Percentiles rank a stretch among this genome's conserved stretches.
These are phyloP conservation scores for Strobilomyces echinocephalus DNA, from an alignment of 768 basidiomycete genomes.

Conservation along the genomic window DNA sequence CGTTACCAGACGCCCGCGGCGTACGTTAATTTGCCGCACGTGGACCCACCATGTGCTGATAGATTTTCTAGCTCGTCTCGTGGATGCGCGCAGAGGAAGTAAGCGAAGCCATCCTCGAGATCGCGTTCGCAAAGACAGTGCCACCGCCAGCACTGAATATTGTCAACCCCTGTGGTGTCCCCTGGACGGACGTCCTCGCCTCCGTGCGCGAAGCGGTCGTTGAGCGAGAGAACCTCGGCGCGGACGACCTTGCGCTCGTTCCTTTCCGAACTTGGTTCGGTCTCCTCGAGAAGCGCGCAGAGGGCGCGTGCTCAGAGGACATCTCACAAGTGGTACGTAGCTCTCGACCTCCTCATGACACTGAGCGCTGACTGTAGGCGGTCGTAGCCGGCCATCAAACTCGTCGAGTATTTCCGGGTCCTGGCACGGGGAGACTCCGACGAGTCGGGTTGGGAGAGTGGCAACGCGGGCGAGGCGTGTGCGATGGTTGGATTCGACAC, in stretches of 20 bases:
- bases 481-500: not conserved
- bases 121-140: slow-evolving; percentile 21
- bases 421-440: not conserved
- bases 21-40: slow-evolving; percentile 11
- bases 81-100: slow-evolving; percentile 39
- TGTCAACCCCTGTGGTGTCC: slow-evolving; percentile 32
- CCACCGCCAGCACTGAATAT: slow-evolving; percentile 31
- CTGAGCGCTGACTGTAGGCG: too few species aligned
- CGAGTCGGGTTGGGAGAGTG: not conserved
- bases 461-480: not conserved
- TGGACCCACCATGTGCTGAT: not conserved
- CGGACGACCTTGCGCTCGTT: slow-evolving; percentile 18
- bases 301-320: slow-evolving; percentile 7
- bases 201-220: slow-evolving; percentile 13
- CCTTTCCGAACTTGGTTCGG: slow-evolving; percentile 30
- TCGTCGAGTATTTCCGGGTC: slow-evolving; percentile 25
- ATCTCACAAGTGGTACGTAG: slow-evolving; percentile 1
- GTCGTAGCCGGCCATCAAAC: slow-evolving; percentile 30
- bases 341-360: too few species aligned
- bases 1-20: slow-evolving; percentile 30
- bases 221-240: slow-evolving; percentile 5
- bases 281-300: slow-evolving; percentile 24
- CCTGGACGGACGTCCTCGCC: slow-evolving; percentile 28
- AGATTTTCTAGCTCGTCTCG: slow-evolving; percentile 18
- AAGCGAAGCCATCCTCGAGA: slow-evolving; percentile 30